Conservation (phyloP, 768 basidiomycete genomes). For the Candolleomyces efflorescens region DNA sequence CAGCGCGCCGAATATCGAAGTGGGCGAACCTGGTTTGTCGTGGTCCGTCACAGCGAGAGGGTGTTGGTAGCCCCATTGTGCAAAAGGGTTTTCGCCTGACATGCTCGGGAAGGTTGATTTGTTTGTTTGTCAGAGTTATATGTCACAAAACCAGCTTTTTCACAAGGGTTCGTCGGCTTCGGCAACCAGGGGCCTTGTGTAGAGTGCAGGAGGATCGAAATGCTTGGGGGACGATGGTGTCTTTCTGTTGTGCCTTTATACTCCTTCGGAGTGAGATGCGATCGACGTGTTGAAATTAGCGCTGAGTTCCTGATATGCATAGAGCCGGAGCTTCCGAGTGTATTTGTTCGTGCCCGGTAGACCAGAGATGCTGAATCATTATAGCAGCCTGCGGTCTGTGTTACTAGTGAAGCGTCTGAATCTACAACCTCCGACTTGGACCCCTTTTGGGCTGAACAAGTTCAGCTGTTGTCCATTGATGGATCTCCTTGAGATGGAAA, state of each 20-base stretch:
- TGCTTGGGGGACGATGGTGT: not conserved
- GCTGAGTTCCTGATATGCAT: not conserved
- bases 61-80: constrained; percentile 50
- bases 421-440: too few relatives aligned
- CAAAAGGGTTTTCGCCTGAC: constrained; percentile 10
- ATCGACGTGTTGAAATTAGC: not conserved
- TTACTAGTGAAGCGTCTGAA: too few relatives aligned
- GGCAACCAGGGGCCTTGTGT: not conserved
- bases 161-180: too few relatives aligned
- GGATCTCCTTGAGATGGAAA: too few relatives aligned
- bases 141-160: too few relatives aligned
- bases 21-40: constrained; percentile 44
- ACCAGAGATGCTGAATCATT: too few relatives aligned
- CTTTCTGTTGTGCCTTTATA: not conserved
- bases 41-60: constrained; percentile 47
- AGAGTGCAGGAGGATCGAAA: not conserved
- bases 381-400: too few relatives aligned
- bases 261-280: not conserved
- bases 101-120: not conserved
- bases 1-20: constrained; percentile 30
- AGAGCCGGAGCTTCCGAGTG: not conserved
- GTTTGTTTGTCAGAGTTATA: not conserved
- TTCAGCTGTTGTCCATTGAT: too few relatives aligned
- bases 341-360: too few relatives aligned
- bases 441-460: too few relatives aligned